phyloP scores from a whole-genome alignment of 1,139 yeast genomes.

The Yamadazyma taylorii region DNA sequence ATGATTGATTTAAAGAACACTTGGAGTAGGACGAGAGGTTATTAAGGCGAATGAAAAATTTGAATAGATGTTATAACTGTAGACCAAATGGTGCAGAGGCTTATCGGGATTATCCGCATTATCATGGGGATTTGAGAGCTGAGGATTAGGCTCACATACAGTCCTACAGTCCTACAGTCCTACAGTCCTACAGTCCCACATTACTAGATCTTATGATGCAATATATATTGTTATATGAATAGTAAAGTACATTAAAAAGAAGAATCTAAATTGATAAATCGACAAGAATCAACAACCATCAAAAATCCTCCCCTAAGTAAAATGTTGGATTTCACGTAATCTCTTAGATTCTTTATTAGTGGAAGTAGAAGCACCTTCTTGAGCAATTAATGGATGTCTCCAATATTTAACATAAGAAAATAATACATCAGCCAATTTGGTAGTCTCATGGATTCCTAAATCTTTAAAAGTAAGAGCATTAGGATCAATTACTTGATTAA shows the following conservation, averaged over 20 bases:
- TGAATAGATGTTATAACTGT: too few species aligned
- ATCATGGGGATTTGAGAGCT: too few species aligned
- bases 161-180: too few species aligned
- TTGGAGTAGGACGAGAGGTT: too few species aligned
- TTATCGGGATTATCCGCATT: too few species aligned
- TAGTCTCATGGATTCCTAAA: slow-evolving; percentile 66
- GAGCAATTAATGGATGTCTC: slow-evolving; percentile 53
- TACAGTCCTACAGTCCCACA: too few species aligned
- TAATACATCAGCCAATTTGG: slow-evolving; percentile 66
- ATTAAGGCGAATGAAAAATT: too few species aligned
- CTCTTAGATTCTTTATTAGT: slow-evolving; percentile 41
- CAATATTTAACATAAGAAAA: slow-evolving; percentile 62
- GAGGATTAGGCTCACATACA: too few species aligned
- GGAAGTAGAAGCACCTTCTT: slow-evolving; percentile 47
- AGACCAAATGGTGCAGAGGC: too few species aligned
- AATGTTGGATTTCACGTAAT: slow-evolving; percentile 49
- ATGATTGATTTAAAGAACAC: too few species aligned
- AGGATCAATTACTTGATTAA: slow-evolving; percentile 65
- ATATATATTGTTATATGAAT: neutral
- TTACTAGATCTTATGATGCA: neutral
- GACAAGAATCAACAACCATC: neutral
- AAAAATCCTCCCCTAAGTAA: slow-evolving; percentile 23
- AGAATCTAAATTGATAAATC: neutral
- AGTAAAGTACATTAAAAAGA: neutral
- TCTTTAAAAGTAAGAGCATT: slow-evolving; percentile 67